Base-by-base conservation (phyloP, 306 rosid genomes). In the Medicago ruthenica region DNA sequence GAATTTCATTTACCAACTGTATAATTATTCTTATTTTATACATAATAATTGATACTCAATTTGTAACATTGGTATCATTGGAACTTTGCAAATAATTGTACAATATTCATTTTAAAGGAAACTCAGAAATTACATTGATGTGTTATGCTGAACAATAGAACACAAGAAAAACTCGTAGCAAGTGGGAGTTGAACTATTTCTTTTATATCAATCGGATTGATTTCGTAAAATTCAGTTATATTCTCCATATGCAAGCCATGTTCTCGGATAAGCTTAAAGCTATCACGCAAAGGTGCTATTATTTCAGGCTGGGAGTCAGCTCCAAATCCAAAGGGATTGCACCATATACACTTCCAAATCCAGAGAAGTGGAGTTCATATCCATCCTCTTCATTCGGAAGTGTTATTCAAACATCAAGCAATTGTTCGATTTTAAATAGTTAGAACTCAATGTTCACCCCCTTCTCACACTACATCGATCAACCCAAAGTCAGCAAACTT, bases 401-500 rank as follows among this genome's bases (percentile, higher is more conserved):
- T 8, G 65, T 48, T 60, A 5, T 14, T 61, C 44, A 27, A 69
- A 18, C 34, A 61, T 36, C 20, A 12, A 16, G 53, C 21, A 9
- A 76, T 14, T 47, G 37, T 60, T 62, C 68, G 13, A 48, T 27
- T 59, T 44, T 9, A 42, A 37, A 16, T 54, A 31, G 24, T 39
- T 31, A 10, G 11, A 64, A 24, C 18, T 39, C 41, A 36, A 60
- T 12, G 67, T 14, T 9, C 18, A 40, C 2, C 50, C 17, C 71
- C 53, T 60, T 37, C 64, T 59, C n/a, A 4, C 7, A 4, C 37
- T 67, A 37, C 76, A 74, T 50, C 18, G 68, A 51, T 65, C 53
- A 16, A 59, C 66, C 67, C 37, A 74, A 21, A 50, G 47, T 40
- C 75, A 37, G 51, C 44, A 31, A 70, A 65, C 65, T 51, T 71